Conservation (phyloP, 2,329 filamentous ascomycete genomes). For the Aspergillus tubingensis region DNA sequence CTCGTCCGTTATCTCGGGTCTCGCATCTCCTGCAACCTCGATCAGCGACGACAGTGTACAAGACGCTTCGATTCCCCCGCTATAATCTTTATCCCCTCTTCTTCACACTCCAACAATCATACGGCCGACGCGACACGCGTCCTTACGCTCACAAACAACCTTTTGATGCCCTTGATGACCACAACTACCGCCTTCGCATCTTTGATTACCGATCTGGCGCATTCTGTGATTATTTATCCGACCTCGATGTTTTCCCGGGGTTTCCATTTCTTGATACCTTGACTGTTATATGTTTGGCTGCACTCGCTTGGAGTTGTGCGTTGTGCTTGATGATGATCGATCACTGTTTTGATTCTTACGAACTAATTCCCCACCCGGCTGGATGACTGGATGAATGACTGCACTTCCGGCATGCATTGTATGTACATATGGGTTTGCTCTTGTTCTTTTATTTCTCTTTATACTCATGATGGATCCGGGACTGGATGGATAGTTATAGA, state of each 20-base stretch:
- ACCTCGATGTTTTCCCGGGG: neutral
- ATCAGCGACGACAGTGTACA: constrained; percentile 35
- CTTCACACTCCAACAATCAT: neutral
- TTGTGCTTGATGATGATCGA: constrained; percentile 14
- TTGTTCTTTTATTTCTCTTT: constrained; percentile 12
- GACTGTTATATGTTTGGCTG: neutral
- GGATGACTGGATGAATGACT: constrained; percentile 18
- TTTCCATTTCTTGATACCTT: constrained; percentile 17
- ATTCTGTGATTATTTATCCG: constrained; percentile 8
- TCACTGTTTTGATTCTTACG: constrained; percentile 9
- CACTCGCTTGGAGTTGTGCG: constrained; percentile 9
- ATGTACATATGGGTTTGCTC: constrained; percentile 13
- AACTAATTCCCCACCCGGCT: constrained; percentile 22
- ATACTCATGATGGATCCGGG: constrained; percentile 16
- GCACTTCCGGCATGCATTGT: constrained; percentile 8
- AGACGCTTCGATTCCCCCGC: constrained; percentile 21
- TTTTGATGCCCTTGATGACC: constrained; percentile 18
- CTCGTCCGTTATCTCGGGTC: constrained; percentile 41
- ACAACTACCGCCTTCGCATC: neutral
- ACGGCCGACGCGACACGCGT: neutral
- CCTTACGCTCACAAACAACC: neutral
- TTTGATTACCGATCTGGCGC: constrained; percentile 11
- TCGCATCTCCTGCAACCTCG: constrained; percentile 42
- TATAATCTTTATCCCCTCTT: constrained; percentile 6
- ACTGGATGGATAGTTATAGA: constrained; percentile 19